Evolutionary conservation across 2,329 filamentous ascomycete genomes (phyloP), one percentile per base, ranked within the genome.

Genomic region (Madurella mycetomatis): DNA sequence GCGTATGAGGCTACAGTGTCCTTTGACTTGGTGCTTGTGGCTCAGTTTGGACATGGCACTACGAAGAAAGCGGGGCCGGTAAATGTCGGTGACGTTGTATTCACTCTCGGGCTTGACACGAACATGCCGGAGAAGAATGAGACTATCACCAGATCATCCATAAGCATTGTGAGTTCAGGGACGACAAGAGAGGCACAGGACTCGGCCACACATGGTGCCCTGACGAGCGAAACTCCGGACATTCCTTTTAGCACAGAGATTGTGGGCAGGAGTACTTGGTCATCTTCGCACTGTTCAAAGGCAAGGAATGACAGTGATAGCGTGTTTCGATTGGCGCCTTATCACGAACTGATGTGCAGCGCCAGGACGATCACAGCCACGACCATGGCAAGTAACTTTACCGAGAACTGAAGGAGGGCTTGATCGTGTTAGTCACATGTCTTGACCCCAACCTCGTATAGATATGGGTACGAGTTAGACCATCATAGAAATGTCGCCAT

Each of bases 51-150:
- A 5, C 25, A 25, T 25, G 56, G 52, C 15, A 19, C 41, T 12
- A 37, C 31, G 12, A 47, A 18, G 7, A 30, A 19, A 34, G 30
- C 47, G 7, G 39, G 44, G 17, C 15, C 43, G 18, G n/a, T 51
- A 8, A 42, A 44, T 8, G 41, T 37, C 1, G 54, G 53, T 7
- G 58, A 49, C n/a, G 44, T 60, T 13, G 25, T 59, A 13, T 59
- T 60, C 16, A 42, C 55, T 3, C 19, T 59, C 1, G 48, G 46
- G 25, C 30, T 60, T 19, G 49, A 46, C n/a, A 57, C 51, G 9
- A 53, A 32, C 39, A 55, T 60, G 52, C 54, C 45, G 4, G 47
- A 47, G 5, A 59, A 59, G 47, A 45, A 47, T 11, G 55, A 57
- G 46, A 46, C 44, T 4, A 50, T 40, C 1, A 44, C 41, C 11